Base-by-base conservation (phyloP, 805 yeast species). In the Candida koratica region DNA sequence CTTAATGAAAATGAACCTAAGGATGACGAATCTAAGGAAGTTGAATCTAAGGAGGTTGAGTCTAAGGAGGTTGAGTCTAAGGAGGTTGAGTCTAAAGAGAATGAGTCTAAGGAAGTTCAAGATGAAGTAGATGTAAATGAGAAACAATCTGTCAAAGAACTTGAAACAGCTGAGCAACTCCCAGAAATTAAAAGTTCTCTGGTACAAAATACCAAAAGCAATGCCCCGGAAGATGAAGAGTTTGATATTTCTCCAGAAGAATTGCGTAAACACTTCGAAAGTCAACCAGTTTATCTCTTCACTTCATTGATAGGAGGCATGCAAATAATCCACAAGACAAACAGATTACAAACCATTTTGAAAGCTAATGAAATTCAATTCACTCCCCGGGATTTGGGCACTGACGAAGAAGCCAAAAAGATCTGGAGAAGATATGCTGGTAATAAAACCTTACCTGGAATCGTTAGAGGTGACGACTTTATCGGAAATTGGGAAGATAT, bases 301-400 rank as follows among this genome's bases (percentile, higher is more conserved):
- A 88, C 96, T 0, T 89, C 96, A 0, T 66, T 87, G 28, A 90
- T 95, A 0, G 94, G 95, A 17, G 94, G 93, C 1, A 80, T 78
- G 72, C 84, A 82, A 55, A 77, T 89, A 57, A 75, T 80, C 44
- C 73, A 81, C 11, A 69, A 89, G 48, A 87, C 96, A 11, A 84
- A 83, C 51, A 67, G 94, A 38, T 60, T 89, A 39, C 74, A 73
- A 9, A 81, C 87, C 0, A 84, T 88, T 36, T 67, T 88, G 35
- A 72, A 77, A 25, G 95, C 89, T 4, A 84, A 87, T 55, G 72
- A 77, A 32, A 64, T 88, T 34, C 68, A 75, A 40, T 84, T 77
- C 54, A 72, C 75, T 19, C 73, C 77, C 53, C 76, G 84, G 39
- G 97, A 88, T 54, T 61, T 87, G 35, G 95, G 95, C 5, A 86